phyloP scores from a whole-genome alignment of 2,329 filamentous ascomycete genomes.

The Coniochaeta prunicola region DNA sequence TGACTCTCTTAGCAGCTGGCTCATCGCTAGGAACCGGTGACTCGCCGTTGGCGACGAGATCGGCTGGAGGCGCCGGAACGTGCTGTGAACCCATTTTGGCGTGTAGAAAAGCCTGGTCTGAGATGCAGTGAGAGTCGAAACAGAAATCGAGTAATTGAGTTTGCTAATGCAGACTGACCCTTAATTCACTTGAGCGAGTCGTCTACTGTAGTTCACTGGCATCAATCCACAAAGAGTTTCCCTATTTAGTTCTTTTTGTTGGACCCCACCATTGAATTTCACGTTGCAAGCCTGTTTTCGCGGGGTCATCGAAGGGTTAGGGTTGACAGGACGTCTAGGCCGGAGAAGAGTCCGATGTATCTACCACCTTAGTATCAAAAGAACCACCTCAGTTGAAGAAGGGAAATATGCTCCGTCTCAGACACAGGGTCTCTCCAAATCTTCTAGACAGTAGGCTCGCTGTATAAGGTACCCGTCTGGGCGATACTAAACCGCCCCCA shows the following conservation, averaged over 20 bases:
- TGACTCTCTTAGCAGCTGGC: conserved; percentile 48
- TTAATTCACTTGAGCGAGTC: background rate
- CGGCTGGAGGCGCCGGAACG: conserved; percentile 8
- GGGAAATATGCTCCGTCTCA: too few relatives aligned
- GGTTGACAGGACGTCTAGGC: background rate
- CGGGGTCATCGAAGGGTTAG: background rate
- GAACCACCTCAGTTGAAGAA: too few relatives aligned
- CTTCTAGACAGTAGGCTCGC: too few relatives aligned
- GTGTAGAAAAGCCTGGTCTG: background rate
- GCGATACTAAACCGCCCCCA: too few relatives aligned
- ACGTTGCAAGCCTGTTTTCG: too few relatives aligned
- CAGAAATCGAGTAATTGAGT: background rate
- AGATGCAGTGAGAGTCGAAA: background rate
- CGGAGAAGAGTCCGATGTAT: too few relatives aligned
- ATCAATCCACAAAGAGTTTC: background rate
- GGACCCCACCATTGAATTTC: background rate
- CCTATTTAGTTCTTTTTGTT: background rate
- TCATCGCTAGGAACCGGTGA: conserved; percentile 15
- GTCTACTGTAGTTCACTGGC: background rate
- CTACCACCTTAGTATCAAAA: too few relatives aligned
- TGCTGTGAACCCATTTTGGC: conserved; percentile 12
- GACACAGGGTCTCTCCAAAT: too few relatives aligned
- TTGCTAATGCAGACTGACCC: background rate
- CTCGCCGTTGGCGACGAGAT: conserved; percentile 7
- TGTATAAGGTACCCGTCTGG: too few relatives aligned